phyloP scores from a whole-genome alignment of 2,329 filamentous ascomycete species.

The Fusarium sarcochroum region DNA sequence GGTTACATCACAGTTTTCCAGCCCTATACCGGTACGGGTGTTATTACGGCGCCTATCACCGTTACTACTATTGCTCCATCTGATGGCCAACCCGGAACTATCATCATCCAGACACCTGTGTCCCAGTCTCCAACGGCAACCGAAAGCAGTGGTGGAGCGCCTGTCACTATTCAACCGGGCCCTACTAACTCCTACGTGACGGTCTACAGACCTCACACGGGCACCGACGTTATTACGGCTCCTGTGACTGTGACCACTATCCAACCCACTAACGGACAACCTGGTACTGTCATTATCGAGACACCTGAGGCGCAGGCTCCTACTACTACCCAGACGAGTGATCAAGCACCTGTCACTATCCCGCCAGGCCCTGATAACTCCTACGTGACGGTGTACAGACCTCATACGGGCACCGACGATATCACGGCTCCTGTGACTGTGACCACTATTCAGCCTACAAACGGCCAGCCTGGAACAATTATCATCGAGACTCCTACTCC shows the following conservation, averaged over 20 bases:
- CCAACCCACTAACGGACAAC: conserved; percentile 12
- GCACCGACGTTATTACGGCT: conserved; percentile 19
- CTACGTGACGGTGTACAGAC: conserved; percentile 11
- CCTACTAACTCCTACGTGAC: conserved; percentile 30
- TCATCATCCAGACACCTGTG: conserved; percentile 30
- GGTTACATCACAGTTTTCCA: conserved; percentile 29
- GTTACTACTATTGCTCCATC: conserved; percentile 28
- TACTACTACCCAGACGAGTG: not conserved
- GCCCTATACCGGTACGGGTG: conserved; percentile 23
- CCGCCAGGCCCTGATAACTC: not conserved
- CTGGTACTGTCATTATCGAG: conserved; percentile 33
- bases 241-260: conserved; percentile 35
- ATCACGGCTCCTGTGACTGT: conserved; percentile 4
- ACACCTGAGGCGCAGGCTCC: conserved; percentile 15
- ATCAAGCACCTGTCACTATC: conserved; percentile 11
- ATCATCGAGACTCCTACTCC: conserved; percentile 10
- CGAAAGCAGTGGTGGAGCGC: not conserved
- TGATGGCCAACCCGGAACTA: conserved; percentile 25
- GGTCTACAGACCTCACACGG: conserved; percentile 30
- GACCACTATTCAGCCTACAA: conserved; percentile 1
- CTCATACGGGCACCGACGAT: not conserved
- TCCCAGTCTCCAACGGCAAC: not conserved
- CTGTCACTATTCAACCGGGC: conserved; percentile 27
- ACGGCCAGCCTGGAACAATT: conserved; percentile 7
- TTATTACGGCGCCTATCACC: conserved; percentile 16